Percentiles rank a stretch among this genome's conserved stretches.
Evolutionary conservation across 371 early-diverging fungal genomes (phyloP).

Genomic region (Coemansia linderi): DNA sequence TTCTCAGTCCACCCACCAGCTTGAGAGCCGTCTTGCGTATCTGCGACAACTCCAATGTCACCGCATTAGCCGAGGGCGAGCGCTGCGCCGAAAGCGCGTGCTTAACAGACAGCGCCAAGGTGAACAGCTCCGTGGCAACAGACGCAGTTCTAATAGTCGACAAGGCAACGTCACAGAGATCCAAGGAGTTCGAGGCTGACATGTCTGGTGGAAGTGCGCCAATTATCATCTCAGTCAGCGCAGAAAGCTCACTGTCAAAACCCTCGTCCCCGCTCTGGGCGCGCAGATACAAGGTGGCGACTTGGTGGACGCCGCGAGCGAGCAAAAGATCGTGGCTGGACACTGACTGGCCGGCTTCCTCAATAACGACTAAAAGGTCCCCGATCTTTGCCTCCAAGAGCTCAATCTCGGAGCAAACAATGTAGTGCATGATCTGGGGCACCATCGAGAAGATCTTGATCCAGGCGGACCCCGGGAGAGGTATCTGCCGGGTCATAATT

Average conservation of each 20-base stretch:
- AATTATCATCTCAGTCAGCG: slow-evolving; percentile 14
- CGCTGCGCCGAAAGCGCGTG: slow-evolving; percentile 26
- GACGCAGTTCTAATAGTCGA: slow-evolving; percentile 16
- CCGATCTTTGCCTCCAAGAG: slow-evolving; percentile 10
- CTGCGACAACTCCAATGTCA: slow-evolving; percentile 22
- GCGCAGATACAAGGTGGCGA: slow-evolving; percentile 21
- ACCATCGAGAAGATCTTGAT: slow-evolving; percentile 30
- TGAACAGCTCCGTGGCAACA: slow-evolving; percentile 34
- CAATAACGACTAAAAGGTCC: slow-evolving; percentile 10
- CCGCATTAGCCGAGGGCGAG: slow-evolving; percentile 21
- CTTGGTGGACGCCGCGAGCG: slow-evolving; percentile 23
- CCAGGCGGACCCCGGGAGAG: slow-evolving; percentile 30
- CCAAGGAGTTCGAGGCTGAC: background rate
- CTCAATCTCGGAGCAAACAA: slow-evolving; percentile 22
- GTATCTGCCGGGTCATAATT: slow-evolving; percentile 23
- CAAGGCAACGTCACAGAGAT: background rate
- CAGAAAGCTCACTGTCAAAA: slow-evolving; percentile 22
- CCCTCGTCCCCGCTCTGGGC: slow-evolving; percentile 8
- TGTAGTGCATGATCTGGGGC: slow-evolving; percentile 47
- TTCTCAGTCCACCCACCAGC: slow-evolving; percentile 16
- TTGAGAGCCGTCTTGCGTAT: slow-evolving; percentile 34
- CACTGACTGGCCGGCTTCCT: slow-evolving; percentile 8
- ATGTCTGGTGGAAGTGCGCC: slow-evolving; percentile 19
- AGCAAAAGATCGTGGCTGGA: slow-evolving; percentile 22
- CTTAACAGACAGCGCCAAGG: slow-evolving; percentile 22